Conservation (phyloP, 2,329 filamentous ascomycete species). For the Zymoseptoria brevis region DNA sequence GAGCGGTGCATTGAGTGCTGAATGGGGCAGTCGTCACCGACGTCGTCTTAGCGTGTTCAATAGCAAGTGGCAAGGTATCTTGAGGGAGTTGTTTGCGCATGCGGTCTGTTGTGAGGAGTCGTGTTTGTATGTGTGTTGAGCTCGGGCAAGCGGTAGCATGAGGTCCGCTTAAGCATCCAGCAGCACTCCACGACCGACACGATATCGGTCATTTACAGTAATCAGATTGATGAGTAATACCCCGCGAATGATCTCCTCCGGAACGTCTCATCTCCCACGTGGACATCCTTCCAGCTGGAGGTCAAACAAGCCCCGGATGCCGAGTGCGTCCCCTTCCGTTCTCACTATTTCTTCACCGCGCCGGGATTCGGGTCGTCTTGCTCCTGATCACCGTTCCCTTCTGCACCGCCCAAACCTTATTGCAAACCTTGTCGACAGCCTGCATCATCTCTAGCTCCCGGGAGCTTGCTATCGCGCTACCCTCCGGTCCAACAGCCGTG, state of each 20-base stretch:
- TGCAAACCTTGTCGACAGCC: background rate
- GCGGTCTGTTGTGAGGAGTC: background rate
- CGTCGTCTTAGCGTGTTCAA: background rate
- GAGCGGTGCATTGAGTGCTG: background rate
- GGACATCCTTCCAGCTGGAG: background rate
- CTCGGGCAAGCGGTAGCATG: background rate
- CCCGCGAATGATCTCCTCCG: background rate
- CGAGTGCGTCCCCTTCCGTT: background rate
- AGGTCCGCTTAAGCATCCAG: background rate
- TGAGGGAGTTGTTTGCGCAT: background rate
- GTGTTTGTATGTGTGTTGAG: background rate
- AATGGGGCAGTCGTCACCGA: background rate
- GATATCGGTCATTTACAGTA: background rate
- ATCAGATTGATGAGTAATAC: background rate
- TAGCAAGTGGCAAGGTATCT: background rate
- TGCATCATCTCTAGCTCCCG: background rate
- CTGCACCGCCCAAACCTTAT: background rate
- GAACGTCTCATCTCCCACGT: background rate
- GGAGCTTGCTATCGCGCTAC: background rate
- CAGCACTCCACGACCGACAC: background rate
- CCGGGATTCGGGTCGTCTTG: background rate
- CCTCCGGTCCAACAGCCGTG: background rate
- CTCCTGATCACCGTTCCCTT: background rate
- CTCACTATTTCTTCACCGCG: background rate
- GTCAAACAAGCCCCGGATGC: background rate